phyloP scores from a whole-genome alignment of 352 stramenopile species.

The Phytopythium helicoides region DNA sequence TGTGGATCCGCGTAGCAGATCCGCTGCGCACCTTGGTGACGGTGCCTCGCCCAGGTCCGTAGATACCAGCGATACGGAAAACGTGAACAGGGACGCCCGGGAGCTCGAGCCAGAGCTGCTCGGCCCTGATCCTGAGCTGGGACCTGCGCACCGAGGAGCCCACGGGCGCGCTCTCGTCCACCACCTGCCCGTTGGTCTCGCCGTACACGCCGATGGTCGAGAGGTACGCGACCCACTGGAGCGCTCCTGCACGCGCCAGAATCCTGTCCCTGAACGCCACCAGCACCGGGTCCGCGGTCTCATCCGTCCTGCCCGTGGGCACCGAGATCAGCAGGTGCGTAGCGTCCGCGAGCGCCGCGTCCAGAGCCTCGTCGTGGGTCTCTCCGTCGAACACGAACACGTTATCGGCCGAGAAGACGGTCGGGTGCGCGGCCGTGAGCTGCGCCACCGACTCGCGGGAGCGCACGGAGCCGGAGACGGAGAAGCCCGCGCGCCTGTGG shows the following conservation, averaged over 20 bases:
- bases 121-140: conserved; percentile 74
- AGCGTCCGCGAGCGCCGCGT: conserved; percentile 45
- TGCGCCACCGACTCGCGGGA: conserved; percentile 43
- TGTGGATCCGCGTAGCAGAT: conserved; percentile 60
- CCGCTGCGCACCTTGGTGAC: conserved; percentile 77
- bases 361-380: conserved; percentile 29
- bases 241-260: conserved; percentile 34
- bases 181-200: conserved; percentile 77
- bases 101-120: conserved; percentile 72
- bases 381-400: conserved; percentile 83
- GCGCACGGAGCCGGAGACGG: conserved; percentile 71
- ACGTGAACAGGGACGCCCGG: conserved; percentile 66
- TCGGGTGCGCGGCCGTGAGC: conserved; percentile 29
- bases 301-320: conserved; percentile 41
- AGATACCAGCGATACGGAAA: conserved; percentile 92
- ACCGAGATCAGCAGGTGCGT: conserved; percentile 84
- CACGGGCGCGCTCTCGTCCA: conserved; percentile 82
- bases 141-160: conserved; percentile 61
- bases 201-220: conserved; percentile 95
- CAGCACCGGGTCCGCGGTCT: conserved; percentile 71
- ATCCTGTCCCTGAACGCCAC: conserved; percentile 39
- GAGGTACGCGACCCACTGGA: conserved; percentile 89
- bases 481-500: conserved; percentile 43
- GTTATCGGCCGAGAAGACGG: conserved; percentile 47
- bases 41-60: conserved; percentile 82